Conservation (phyloP, 345 rosid genomes). For the Aegle marmelos region DNA sequence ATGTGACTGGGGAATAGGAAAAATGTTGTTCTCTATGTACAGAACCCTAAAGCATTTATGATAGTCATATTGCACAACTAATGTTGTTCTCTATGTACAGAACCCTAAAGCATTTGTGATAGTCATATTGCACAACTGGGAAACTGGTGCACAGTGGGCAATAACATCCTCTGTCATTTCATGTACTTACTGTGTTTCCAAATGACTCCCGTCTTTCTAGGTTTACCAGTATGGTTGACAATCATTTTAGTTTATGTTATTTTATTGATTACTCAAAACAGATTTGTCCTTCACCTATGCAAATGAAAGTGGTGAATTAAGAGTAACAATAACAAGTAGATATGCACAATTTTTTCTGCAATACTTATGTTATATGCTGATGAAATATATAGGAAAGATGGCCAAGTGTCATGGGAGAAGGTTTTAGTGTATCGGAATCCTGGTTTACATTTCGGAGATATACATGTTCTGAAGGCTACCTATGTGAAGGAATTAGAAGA, state of each 20-base stretch:
- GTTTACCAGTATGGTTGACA: neutral
- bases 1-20: neutral
- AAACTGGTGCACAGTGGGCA: neutral
- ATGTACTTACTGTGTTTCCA: neutral
- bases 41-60: neutral
- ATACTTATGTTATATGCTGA: neutral
- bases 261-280: neutral
- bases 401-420: constrained; percentile 65
- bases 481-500: constrained; percentile 53
- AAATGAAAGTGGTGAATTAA: neutral
- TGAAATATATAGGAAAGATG: constrained; percentile 44
- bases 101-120: neutral
- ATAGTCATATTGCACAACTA: neutral
- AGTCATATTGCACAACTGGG: neutral
- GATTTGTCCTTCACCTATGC: neutral
- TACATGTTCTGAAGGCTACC: constrained; percentile 61
- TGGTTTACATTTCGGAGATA: constrained; percentile 84
- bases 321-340: neutral
- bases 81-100: too few relatives aligned
- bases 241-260: neutral
- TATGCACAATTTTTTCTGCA: neutral
- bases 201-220: neutral
- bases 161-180: neutral
- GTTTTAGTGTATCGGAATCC: constrained; percentile 81
- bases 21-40: neutral